A percentile compares a stretch with the other conserved stretches of the same genome.
Evolutionary conservation across 257 asterid species (phyloP).

Genomic region (Nicotiana knightiana): DNA sequence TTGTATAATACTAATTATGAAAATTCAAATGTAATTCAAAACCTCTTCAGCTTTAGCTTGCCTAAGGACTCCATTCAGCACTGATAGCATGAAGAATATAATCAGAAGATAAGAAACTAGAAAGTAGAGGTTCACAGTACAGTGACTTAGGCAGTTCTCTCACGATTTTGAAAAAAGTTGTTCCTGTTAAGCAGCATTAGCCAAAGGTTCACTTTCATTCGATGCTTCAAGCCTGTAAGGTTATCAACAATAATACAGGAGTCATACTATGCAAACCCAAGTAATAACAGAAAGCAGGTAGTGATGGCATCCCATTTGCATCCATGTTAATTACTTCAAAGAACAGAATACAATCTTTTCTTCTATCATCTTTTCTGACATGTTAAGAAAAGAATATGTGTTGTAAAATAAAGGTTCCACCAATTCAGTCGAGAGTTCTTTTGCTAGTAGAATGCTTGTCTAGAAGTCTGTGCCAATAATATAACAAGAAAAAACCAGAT

Average conservation of each 20-base stretch:
- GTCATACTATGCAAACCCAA: not conserved
- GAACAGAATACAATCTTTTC: not conserved
- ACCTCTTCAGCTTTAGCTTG: not conserved
- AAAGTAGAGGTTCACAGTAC: not conserved
- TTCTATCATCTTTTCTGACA: not conserved
- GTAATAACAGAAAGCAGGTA: not conserved
- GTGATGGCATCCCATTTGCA: conserved; percentile 8
- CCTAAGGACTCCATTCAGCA: not conserved
- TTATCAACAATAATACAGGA: not conserved
- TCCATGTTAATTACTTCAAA: not conserved
- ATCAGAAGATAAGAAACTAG: not conserved
- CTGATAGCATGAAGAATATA: not conserved
- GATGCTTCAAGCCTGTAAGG: conserved; percentile 56
- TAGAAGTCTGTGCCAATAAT: not conserved
- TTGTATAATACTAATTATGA: not conserved
- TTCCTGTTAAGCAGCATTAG: conserved; percentile 45
- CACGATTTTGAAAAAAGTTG: not conserved
- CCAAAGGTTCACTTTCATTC: conserved; percentile 37
- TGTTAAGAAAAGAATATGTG: not conserved
- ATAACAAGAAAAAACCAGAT: not conserved
- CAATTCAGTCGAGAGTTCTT: not conserved
- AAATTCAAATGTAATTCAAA: not conserved
- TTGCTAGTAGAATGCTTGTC: not conserved
- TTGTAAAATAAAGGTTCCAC: not conserved
- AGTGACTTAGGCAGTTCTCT: not conserved